These are phyloP conservation scores for Schoenoplectus tabernaemontani DNA, from an alignment of 202 grass and related monocot genomes.

Conservation along the genomic window DNA sequence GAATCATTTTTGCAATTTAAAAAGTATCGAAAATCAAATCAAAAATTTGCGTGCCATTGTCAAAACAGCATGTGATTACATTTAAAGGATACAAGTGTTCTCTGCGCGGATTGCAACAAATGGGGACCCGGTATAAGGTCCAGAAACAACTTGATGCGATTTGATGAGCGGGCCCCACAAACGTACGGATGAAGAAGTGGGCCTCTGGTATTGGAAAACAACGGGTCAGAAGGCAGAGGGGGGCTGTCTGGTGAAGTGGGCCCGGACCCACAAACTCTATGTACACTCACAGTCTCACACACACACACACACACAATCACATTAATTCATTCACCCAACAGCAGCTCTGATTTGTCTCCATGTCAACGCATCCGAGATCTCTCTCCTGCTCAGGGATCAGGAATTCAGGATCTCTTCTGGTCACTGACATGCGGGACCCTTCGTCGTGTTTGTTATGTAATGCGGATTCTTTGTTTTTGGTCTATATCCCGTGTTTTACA, in stretches of 20 bases:
- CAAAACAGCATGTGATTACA: not conserved
- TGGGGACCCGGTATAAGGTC: not conserved
- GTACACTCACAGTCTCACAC: too few relatives aligned
- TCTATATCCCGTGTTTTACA: too few relatives aligned
- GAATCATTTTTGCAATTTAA: not conserved
- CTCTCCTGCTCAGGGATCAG: too few relatives aligned
- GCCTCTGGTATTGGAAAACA: slow-evolving; percentile 17
- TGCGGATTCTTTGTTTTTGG: too few relatives aligned
- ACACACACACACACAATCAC: not conserved
- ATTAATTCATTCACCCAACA: not conserved
- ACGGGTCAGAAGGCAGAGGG: slow-evolving; percentile 18
- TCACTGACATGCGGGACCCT: not conserved
- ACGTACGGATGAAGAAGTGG: slow-evolving; percentile 15
- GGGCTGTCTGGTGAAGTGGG: slow-evolving; percentile 7
- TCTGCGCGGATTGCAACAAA: not conserved
- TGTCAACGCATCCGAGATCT: slow-evolving; percentile 5
- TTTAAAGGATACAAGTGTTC: not conserved
- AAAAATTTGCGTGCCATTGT: not conserved
- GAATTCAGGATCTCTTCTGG: not conserved
- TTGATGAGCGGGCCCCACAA: not conserved
- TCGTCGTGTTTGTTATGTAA: too few relatives aligned
- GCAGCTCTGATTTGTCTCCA: slow-evolving; percentile 12
- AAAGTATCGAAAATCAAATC: not conserved
- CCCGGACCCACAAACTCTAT: not conserved
- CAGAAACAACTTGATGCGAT: slow-evolving; percentile 14